Evolutionary conservation across 108 stramenopile species (phyloP).

Genomic region (Aurantiochytrium sp.): DNA sequence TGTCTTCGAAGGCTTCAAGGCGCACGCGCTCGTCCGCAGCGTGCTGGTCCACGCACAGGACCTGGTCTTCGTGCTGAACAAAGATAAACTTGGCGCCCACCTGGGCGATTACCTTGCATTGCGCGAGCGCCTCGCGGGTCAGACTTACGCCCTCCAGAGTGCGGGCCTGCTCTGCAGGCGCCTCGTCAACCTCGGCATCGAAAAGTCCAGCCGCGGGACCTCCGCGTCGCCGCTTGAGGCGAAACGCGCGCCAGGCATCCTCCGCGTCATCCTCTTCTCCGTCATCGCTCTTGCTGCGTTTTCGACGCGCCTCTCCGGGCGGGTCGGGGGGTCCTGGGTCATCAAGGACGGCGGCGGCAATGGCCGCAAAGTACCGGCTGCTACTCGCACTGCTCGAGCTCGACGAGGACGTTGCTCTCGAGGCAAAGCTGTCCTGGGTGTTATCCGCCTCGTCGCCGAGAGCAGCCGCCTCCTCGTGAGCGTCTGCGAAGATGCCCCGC

Average conservation of each 20-base stretch:
- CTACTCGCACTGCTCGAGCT: neutral
- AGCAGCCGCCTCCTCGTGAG: neutral
- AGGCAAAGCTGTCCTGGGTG: neutral
- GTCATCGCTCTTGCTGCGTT: neutral
- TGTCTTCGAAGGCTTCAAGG: neutral
- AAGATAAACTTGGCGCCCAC: conserved; percentile 21
- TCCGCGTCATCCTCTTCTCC: neutral
- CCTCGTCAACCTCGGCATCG: neutral
- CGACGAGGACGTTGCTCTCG: neutral
- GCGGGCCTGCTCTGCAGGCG: neutral
- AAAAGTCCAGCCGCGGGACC: neutral
- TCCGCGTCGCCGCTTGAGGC: neutral
- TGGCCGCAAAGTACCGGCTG: neutral
- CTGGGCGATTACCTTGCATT: neutral
- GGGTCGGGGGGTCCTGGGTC: too few relatives aligned
- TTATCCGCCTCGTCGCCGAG: neutral
- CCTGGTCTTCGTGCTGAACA: neutral
- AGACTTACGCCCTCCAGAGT: neutral
- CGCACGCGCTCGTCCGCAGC: conserved; percentile 32
- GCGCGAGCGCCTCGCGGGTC: neutral
- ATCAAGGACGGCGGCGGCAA: neutral
- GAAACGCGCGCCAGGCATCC: neutral
- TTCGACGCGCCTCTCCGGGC: too few relatives aligned
- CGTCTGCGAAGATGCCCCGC: neutral
- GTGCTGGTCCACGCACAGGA: conserved; percentile 32